Evolutionary conservation across 352 stramenopile species (phyloP).

Genomic region (Phytophthora pisi): DNA sequence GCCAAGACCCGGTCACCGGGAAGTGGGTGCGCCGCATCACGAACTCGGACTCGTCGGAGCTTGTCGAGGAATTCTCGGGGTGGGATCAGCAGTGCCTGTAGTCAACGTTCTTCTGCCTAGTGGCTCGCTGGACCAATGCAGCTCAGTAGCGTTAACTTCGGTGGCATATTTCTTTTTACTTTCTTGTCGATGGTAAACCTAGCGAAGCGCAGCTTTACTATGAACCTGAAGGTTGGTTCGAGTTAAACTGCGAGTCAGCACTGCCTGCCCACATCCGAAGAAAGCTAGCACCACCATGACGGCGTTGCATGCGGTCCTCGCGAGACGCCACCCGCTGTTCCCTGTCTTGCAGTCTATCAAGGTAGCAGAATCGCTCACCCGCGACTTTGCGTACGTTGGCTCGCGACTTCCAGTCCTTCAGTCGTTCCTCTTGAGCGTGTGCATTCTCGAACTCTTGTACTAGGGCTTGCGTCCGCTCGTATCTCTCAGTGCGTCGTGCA

Average conservation of each 20-base stretch:
- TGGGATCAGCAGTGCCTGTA: conserved; percentile 3
- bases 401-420: conserved; percentile 61
- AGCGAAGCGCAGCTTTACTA: background rate
- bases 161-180: background rate
- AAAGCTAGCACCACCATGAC: conserved; percentile 65
- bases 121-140: background rate
- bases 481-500: conserved; percentile 38
- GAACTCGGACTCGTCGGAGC: conserved; percentile 23
- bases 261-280: conserved; percentile 86
- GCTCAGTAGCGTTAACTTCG: background rate
- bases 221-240: conserved; percentile 2
- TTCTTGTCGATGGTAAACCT: background rate
- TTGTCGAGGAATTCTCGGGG: conserved; percentile 36
- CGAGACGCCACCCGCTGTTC: conserved; percentile 57
- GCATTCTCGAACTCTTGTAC: conserved; percentile 38
- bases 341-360: conserved; percentile 64
- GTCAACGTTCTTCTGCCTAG: background rate
- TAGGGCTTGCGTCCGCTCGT: conserved; percentile 53
- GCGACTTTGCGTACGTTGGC: conserved; percentile 57
- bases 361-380: conserved; percentile 57
- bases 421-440: conserved; percentile 39
- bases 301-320: conserved; percentile 69
- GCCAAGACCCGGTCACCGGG: conserved; percentile 38
- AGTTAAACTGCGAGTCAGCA: conserved; percentile 77
- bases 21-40: conserved; percentile 56